Conservation (phyloP, 768 basidiomycete genomes). For the Megacollybia marginata region DNA sequence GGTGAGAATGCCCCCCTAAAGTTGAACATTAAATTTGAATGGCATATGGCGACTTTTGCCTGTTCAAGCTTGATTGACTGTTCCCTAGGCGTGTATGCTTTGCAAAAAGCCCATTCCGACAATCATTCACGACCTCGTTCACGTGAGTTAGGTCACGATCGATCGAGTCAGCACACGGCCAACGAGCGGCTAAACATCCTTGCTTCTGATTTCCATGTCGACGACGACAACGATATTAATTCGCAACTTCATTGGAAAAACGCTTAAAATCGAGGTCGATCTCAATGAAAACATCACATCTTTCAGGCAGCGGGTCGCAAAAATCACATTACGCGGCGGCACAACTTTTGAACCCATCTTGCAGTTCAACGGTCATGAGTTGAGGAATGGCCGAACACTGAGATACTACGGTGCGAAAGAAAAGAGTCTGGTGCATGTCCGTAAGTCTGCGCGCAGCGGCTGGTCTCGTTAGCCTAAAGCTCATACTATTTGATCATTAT, state of each 20-base stretch:
- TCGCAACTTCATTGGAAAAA: constrained; percentile 5
- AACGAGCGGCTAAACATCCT: too few species aligned
- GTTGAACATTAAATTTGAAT: too few species aligned
- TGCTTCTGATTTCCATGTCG: background rate
- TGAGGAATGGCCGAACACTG: constrained; percentile 3
- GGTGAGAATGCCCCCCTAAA: too few species aligned
- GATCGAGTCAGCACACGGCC: too few species aligned
- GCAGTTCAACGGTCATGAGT: constrained; percentile 5
- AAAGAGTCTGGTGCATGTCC: constrained; percentile 2
- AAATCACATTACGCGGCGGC: background rate
- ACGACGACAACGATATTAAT: background rate
- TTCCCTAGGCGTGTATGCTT: too few species aligned
- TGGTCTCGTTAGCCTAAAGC: background rate
- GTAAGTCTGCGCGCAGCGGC: constrained; percentile 3
- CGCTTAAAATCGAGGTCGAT: background rate
- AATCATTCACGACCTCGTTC: too few species aligned
- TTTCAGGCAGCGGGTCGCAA: background rate
- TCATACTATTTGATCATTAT: background rate
- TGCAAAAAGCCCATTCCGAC: too few species aligned
- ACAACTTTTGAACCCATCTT: background rate
- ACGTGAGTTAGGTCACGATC: too few species aligned
- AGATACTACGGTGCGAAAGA: constrained; percentile 3
- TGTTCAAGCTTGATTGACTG: too few species aligned
- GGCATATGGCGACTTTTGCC: too few species aligned
- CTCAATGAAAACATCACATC: background rate